A percentile compares a stretch with the other conserved stretches of the same genome.
Evolutionary conservation across 2,329 filamentous ascomycete genomes (phyloP).

Genomic region (Claviceps pazoutovae): DNA sequence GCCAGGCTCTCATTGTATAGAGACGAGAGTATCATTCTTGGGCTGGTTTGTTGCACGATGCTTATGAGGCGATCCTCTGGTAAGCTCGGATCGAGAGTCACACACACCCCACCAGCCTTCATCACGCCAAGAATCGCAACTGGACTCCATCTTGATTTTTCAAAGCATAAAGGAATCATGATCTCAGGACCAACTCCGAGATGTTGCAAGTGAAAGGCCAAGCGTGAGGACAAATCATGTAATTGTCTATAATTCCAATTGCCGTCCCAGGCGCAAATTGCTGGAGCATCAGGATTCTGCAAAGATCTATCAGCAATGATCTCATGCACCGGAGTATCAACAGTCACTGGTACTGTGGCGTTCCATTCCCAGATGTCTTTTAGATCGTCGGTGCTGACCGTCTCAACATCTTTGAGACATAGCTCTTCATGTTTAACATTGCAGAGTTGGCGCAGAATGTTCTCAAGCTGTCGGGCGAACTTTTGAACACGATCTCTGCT

Average conservation of each 20-base stretch:
- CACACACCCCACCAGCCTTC: constrained; percentile 5
- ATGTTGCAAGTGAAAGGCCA: constrained; percentile 6
- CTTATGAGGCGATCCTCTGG: constrained; percentile 8
- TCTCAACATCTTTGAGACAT: background rate
- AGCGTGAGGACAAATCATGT: constrained; percentile 1
- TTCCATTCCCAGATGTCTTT: constrained; percentile 6
- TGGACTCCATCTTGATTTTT: constrained; percentile 6
- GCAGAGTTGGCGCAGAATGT: background rate
- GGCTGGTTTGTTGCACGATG: constrained; percentile 9
- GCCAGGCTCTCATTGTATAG: constrained; percentile 3
- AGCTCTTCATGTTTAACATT: background rate
- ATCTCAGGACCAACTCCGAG: constrained; percentile 2
- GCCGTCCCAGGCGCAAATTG: constrained; percentile 21
- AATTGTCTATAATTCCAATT: constrained; percentile 24
- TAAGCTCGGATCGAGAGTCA: constrained; percentile 8
- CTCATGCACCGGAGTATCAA: constrained; percentile 5
- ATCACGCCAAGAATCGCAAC: constrained; percentile 4
- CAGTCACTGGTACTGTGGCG: constrained; percentile 1
- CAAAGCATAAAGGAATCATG: constrained; percentile 5
- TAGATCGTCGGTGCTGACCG: constrained; percentile 2
- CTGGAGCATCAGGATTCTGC: constrained; percentile 4
- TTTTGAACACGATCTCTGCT: background rate
- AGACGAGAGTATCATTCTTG: constrained; percentile 11
- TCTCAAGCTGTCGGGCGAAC: constrained; percentile 1
- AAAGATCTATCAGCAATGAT: background rate